Percentiles rank a stretch among this genome's conserved stretches.
phyloP scores from a whole-genome alignment of 495 filamentous ascomycete species.

The Daldinia concentrica region DNA sequence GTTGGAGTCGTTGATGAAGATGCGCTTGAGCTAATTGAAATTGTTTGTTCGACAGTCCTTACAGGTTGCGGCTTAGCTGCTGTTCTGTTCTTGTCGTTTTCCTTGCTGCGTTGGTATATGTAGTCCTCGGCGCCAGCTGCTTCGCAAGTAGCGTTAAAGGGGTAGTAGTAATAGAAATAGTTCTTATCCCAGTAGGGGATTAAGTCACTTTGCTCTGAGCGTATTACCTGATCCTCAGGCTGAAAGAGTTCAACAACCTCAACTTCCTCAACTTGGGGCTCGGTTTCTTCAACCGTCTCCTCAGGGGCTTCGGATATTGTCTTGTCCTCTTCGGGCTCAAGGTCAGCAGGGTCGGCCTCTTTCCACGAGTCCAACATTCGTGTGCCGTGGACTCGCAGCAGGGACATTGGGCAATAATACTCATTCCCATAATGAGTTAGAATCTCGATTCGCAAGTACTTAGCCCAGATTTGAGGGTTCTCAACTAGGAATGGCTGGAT shows the following conservation, averaged over 20 bases:
- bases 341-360: conserved; percentile 68
- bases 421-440: conserved; percentile 94
- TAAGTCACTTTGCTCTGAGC: conserved; percentile 34
- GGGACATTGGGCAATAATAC: conserved; percentile 91
- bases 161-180: conserved; percentile 35
- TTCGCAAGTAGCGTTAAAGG: conserved; percentile 39
- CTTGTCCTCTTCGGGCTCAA: conserved; percentile 59
- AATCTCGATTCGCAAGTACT: conserved; percentile 91
- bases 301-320: conserved; percentile 53
- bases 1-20: conserved; percentile 33
- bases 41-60: conserved; percentile 18
- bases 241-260: conserved; percentile 49
- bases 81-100: conserved; percentile 7
- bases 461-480: conserved; percentile 93
- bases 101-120: neutral
- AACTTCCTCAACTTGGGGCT: conserved; percentile 39
- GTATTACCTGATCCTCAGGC: conserved; percentile 22
- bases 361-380: conserved; percentile 96
- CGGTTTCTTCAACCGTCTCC: conserved; percentile 47
- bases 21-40: conserved; percentile 15
- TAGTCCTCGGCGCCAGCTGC: conserved; percentile 20
- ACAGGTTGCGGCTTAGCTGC: conserved; percentile 16
- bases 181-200: conserved; percentile 40
- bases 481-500: conserved; percentile 93
- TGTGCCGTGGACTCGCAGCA: conserved; percentile 91